Evolutionary conservation across 176 grass and related monocot species (phyloP), one percentile per base, ranked within the genome.

Genomic region (Cymbopogon citratus): DNA sequence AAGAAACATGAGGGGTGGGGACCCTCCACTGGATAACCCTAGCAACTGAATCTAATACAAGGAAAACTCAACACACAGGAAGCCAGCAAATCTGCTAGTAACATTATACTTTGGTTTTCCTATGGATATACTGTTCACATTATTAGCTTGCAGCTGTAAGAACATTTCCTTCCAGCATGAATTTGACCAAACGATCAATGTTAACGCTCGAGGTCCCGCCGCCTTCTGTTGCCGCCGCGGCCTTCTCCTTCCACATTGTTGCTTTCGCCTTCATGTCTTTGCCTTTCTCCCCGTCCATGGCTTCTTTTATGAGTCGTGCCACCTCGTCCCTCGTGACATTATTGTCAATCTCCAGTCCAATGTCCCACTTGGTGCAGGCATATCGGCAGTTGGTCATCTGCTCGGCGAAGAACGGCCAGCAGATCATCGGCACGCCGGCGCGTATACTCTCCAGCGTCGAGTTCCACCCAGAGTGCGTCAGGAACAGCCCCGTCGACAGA

Each of bases 391-490:
- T 97, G 0, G 90, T 87, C 13, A 13, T 70, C 59, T 97, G 90
- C 63, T 93, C 88, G 9, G 77, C 77, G 33, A 97, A 93, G 89
- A 92, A 97, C 0, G 90, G 90, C 93, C 91, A 97, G 77, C 90
- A 89, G n/a, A 93, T 67, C 88, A 97, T 87, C 1, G 89, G 94
- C 62, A 97, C 77, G 43, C 91, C 94, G 16, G 68, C 40, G 74
- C 89, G 89, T 26, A 93, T 78, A 73, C 89, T 97, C 83, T 97
- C 91, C 31, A 94, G 43, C 6, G 89, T 85, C 0, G 91, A 97
- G 80, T 97, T 97, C 94, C 94, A 97, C 12, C 94, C 89, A 49
- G 73, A 86, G 45, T 92, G 94, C 66, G 87, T 91, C 1, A 94
- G 83, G 86, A 97, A 97, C 24, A 89, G 71, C 18, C 89, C 84